A percentile compares a stretch with the other conserved stretches of the same genome.
Conservation (phyloP, 2,329 filamentous ascomycete species). For the Cladophialophora psammophila region DNA sequence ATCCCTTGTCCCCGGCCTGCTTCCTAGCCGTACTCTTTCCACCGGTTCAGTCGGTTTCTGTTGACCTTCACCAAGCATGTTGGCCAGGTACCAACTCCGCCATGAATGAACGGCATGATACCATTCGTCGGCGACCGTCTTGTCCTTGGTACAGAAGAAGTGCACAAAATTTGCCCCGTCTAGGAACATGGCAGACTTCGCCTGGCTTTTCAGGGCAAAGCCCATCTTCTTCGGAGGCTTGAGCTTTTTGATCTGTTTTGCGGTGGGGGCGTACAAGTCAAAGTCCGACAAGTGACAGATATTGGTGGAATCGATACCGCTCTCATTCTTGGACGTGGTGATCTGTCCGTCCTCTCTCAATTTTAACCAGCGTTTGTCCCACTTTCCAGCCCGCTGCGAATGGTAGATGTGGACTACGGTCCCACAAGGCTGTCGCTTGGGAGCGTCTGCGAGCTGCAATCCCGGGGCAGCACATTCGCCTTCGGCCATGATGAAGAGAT, state of each 20-base stretch:
- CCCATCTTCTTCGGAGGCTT: slow-evolving; percentile 85
- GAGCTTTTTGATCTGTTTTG: slow-evolving; percentile 72
- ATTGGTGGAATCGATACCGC: slow-evolving; percentile 59
- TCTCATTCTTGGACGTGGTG: slow-evolving; percentile 75
- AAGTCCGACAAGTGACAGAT: slow-evolving; percentile 91
- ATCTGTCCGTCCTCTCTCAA: slow-evolving; percentile 77
- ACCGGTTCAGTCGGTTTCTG: slow-evolving; percentile 38
- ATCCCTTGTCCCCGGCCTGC: slow-evolving; percentile 38
- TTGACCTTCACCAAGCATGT: slow-evolving; percentile 68
- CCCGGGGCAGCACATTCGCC: slow-evolving; percentile 46
- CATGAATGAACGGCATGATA: slow-evolving; percentile 76
- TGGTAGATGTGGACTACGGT: slow-evolving; percentile 77
- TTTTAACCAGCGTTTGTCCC: slow-evolving; percentile 84
- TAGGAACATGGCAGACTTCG: slow-evolving; percentile 83
- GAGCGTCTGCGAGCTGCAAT: slow-evolving; percentile 71
- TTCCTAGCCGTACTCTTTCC: slow-evolving; percentile 8
- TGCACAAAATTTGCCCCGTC: slow-evolving; percentile 87
- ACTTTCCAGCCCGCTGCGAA: slow-evolving; percentile 81
- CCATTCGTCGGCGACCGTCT: slow-evolving; percentile 70
- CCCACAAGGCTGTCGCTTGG: slow-evolving; percentile 68
- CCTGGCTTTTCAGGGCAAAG: slow-evolving; percentile 89
- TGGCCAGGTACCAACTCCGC: slow-evolving; percentile 91
- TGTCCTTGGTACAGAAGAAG: slow-evolving; percentile 85
- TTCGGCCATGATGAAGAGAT: slow-evolving; percentile 70
- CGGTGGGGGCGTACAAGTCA: slow-evolving; percentile 83